These are phyloP conservation scores for Wallemia hederae DNA, from an alignment of 1,284 basidiomycete species.

Conservation along the genomic window DNA sequence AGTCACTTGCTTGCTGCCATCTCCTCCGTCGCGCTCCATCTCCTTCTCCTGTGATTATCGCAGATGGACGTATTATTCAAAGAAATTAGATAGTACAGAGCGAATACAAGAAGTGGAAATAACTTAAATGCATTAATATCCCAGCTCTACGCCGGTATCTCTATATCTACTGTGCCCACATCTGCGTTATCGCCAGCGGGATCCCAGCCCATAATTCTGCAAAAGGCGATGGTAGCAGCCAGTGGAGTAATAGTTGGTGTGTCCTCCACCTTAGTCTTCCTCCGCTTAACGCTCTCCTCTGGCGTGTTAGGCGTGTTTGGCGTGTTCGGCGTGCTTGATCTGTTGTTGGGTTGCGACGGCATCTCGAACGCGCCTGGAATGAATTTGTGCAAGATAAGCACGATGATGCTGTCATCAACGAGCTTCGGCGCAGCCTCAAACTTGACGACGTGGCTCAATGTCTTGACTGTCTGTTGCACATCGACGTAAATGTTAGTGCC, in stretches of 20 bases:
- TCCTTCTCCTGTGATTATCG: background rate
- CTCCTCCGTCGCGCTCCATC: background rate
- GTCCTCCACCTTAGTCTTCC: background rate
- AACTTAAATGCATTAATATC: background rate
- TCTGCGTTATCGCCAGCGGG: background rate
- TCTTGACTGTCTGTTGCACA: background rate
- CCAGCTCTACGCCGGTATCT: background rate
- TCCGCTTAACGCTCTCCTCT: background rate
- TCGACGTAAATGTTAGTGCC: slow-evolving; percentile 3
- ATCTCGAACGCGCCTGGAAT: background rate
- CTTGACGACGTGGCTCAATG: background rate
- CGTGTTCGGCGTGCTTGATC: background rate
- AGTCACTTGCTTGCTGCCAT: background rate
- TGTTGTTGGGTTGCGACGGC: background rate
- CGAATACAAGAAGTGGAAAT: background rate
- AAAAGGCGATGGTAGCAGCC: too few species aligned
- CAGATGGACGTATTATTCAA: background rate
- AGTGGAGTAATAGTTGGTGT: too few species aligned
- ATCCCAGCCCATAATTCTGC: background rate
- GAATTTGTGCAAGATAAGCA: background rate
- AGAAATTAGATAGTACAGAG: background rate
- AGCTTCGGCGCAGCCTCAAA: background rate
- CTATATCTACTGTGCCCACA: background rate
- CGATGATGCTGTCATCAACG: background rate
- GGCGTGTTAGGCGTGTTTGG: background rate